These are phyloP conservation scores for Pisolithus tinctorius DNA, from an alignment of 768 basidiomycete genomes.

Conservation along the genomic window DNA sequence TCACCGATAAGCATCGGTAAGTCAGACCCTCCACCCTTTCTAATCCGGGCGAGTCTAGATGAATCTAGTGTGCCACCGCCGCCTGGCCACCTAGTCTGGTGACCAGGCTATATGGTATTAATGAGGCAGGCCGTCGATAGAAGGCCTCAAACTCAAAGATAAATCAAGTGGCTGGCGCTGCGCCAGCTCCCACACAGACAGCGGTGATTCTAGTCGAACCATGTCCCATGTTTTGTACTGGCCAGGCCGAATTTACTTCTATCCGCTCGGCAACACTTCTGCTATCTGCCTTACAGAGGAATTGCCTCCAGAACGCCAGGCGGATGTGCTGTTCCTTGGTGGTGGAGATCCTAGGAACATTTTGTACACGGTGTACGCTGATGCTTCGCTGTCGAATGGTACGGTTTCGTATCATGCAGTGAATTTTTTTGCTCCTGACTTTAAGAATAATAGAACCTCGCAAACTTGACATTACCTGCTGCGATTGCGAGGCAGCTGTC, in stretches of 20 bases:
- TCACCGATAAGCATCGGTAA: too few species aligned
- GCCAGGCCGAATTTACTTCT: conserved; percentile 41
- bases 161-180: too few species aligned
- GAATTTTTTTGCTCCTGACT: not conserved
- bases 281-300: conserved; percentile 39
- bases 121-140: too few species aligned
- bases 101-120: too few species aligned
- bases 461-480: conserved; percentile 24
- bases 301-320: conserved; percentile 36
- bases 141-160: too few species aligned
- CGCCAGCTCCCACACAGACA: too few species aligned
- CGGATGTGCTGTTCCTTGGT: conserved; percentile 40
- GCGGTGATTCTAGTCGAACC: too few species aligned
- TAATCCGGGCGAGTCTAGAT: too few species aligned
- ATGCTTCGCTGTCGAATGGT: not conserved
- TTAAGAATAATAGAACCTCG: conserved; percentile 10
- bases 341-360: conserved; percentile 47
- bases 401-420: not conserved
- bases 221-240: conserved; percentile 41
- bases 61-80: too few species aligned
- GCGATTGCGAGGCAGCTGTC: conserved; percentile 24
- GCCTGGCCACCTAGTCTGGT: too few species aligned
- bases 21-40: too few species aligned
- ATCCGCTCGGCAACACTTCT: conserved; percentile 49
- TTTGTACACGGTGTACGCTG: conserved; percentile 33